Evolutionary conservation across 768 basidiomycete species (phyloP), one percentile per base, ranked within the genome.

Genomic region (Leccinum subtestaceum): DNA sequence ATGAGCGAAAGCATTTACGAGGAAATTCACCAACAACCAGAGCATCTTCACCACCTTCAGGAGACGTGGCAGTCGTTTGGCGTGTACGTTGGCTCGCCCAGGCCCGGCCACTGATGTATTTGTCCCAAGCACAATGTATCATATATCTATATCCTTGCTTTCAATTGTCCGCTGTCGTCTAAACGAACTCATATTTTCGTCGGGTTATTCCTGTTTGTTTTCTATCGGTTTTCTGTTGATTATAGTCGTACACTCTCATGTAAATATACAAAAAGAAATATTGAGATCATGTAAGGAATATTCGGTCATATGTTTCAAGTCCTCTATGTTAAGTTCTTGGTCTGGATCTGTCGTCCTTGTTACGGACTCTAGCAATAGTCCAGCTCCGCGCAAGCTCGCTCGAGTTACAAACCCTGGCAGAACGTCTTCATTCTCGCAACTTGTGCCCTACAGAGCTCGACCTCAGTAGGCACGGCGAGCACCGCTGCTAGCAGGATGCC

Each of bases 381-480:
- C 8, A 10, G 34, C 15, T 4, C 6, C 8, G 46, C 25, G 17
- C 48, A n/a, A 27, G 27, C 27, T 27, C 5, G 32, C 31, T 27
- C 25, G 25, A 8, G 19, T 52, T 55, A 93, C 53, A 93, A 65
- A 6, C 82, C 81, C 66, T 79, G 80, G 67, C 93, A 96, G 5
- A 92, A 70, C 69, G 76, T 69, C 75, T 88, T 90, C 21, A 89
- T 91, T 59, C 90, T 77, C 21, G 75, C 74, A 1, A 87, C 82
- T 69, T 95, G 93, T 8, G 80, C 79, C 60, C 76, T 83, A 67
- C 93, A 95, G n/a, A 95, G 78, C 60, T 76, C 79, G 4, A 95
- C 66, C 73, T 95, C 93, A 45, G 74, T 76, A 12, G 78, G 78
- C 32, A 78, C 74, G 2, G 79, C 73, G 27, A 80, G 61, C 4